Evolutionary conservation across 305 asterid species (phyloP), one percentile per base, ranked within the genome.

Genomic region (Ruellia speciosa): DNA sequence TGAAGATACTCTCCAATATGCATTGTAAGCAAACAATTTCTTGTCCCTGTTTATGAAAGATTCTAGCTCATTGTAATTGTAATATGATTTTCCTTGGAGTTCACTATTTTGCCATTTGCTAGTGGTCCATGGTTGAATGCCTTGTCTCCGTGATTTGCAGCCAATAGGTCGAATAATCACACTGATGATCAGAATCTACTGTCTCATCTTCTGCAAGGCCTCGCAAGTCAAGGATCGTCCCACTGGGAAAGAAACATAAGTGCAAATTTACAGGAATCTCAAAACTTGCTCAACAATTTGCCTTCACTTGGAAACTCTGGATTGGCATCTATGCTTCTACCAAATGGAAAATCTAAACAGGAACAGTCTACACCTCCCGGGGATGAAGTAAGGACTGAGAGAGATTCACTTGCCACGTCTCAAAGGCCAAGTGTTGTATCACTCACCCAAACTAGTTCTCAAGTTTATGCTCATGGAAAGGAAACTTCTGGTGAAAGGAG

Each of bases 201-300:
- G 59, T 76, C 94, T 69, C 88, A 84, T 79, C 84, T 87, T 60
- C 80, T 87, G 59, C 82, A 75, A 64, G 79, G 81, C 76, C 88
- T 87, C 67, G 73, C 80, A 17, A 65, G 68, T 63, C 85, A 78
- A 52, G 77, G 81, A 70, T 63, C 82, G 62, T 34, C 63, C 16
- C 70, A 65, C 34, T 66, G 69, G 65, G 81, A 69, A n/a, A 73
- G 67, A 60, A 64, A 62, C 67, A 63, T 79, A 63, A 64, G 81
- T 64, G 81, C 76, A 50, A 81, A 69, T 68, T 76, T 74, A 46
- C 79, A 66, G 66, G 81, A 72, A 68, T 72, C 82, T 54, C 81
- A 66, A 59, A 69, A 72, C 64, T 70, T 80, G 68, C 75, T 71
- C 66, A 77, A 63, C 56, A 75, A 70, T 71, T 70, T 71, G 72